phyloP scores from a whole-genome alignment of 441 rosid species.

The Gossypium lobatum region DNA sequence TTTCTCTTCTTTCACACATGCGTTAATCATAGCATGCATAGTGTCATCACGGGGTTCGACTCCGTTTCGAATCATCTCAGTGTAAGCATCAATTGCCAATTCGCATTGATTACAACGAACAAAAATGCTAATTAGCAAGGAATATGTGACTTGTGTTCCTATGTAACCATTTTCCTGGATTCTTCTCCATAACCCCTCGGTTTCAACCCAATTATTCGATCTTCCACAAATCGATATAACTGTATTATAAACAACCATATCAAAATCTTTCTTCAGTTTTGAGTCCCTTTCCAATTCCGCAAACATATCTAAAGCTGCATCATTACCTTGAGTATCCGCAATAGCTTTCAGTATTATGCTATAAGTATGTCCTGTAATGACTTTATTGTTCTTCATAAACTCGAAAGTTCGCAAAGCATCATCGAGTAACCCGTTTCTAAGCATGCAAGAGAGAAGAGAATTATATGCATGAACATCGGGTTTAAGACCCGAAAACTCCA shows the following conservation, averaged over 20 bases:
- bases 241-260: constrained; percentile 72
- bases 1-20: constrained; percentile 53
- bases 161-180: constrained; percentile 45
- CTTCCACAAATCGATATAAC: constrained; percentile 61
- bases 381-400: constrained; percentile 41
- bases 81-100: constrained; percentile 62
- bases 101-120: constrained; percentile 54
- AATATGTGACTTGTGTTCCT: constrained; percentile 61
- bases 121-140: constrained; percentile 59
- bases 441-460: constrained; percentile 60
- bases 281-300: constrained; percentile 37
- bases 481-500: constrained; percentile 41
- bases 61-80: constrained; percentile 52
- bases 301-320: constrained; percentile 54
- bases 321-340: constrained; percentile 45
- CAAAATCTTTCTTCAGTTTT: constrained; percentile 33
- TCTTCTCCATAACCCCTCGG: constrained; percentile 57
- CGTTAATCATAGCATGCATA: constrained; percentile 52
- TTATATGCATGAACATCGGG: constrained; percentile 63
- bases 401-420: constrained; percentile 49
- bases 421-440: constrained; percentile 44
- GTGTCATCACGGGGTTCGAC: constrained; percentile 48
- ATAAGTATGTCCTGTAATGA: constrained; percentile 56
- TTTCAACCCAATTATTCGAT: constrained; percentile 41
- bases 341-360: constrained; percentile 62